phyloP scores from a whole-genome alignment of 768 basidiomycete species.

The Suillus weaverae region DNA sequence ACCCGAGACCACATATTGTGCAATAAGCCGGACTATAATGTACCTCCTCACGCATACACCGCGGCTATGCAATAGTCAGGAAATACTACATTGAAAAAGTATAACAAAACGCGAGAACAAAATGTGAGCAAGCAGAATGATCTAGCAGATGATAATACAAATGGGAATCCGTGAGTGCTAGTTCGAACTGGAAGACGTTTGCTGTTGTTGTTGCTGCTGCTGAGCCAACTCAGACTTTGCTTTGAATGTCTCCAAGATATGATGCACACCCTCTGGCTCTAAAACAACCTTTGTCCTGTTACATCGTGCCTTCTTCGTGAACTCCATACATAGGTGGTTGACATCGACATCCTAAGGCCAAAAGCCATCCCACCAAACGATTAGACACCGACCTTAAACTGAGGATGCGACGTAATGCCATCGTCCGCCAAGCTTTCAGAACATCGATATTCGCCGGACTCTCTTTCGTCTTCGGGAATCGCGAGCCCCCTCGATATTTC shows the following conservation, averaged over 20 bases:
- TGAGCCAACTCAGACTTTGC: constrained; percentile 22
- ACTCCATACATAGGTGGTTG: constrained; percentile 75
- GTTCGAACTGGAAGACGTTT: not conserved
- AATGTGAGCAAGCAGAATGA: not conserved
- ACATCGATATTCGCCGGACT: constrained; percentile 78
- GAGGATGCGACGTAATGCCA: constrained; percentile 73
- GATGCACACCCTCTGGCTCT: constrained; percentile 47
- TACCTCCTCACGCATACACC: not conserved
- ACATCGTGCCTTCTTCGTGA: constrained; percentile 79
- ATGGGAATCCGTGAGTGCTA: not conserved
- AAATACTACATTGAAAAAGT: constrained; percentile 1
- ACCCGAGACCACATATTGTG: not conserved
- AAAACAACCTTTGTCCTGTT: constrained; percentile 84
- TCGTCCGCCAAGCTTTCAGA: constrained; percentile 73
- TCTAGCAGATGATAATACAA: constrained; percentile 2
- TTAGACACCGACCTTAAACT: constrained; percentile 62
- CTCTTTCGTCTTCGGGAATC: constrained; percentile 65
- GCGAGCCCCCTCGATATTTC: constrained; percentile 39
- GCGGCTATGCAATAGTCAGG: not conserved
- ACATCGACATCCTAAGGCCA: constrained; percentile 66
- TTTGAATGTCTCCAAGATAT: constrained; percentile 44
- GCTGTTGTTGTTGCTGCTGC: constrained; percentile 8
- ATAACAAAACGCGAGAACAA: not conserved
- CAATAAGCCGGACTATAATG: not conserved
- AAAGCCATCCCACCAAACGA: not conserved